Percentiles rank a stretch among this genome's conserved stretches.
phyloP scores from a whole-genome alignment of 768 basidiomycete species.

The Rhizopogon roseolus region DNA sequence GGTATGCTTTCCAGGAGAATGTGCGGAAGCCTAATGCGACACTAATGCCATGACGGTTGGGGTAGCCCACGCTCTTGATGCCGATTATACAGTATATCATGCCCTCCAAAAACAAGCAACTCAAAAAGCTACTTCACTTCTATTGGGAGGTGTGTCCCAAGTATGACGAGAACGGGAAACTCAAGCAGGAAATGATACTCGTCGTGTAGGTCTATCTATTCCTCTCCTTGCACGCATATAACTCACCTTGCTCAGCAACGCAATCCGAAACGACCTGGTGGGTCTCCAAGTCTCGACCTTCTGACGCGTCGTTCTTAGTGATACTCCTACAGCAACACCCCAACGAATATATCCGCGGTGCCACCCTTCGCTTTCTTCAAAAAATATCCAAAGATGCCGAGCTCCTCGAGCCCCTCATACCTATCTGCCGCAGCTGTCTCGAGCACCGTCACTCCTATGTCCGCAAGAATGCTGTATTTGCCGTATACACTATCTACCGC shows the following conservation, averaged over 20 bases:
- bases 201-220: slow-evolving; percentile 70
- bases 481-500: slow-evolving; percentile 90
- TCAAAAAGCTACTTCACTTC: slow-evolving; percentile 95
- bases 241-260: slow-evolving; percentile 55
- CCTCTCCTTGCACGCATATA: slow-evolving; percentile 6
- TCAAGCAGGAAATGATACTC: slow-evolving; percentile 99
- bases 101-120: slow-evolving; percentile 90
- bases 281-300: slow-evolving; percentile 22
- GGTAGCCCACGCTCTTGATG: slow-evolving; percentile 89
- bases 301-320: not conserved
- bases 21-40: not conserved
- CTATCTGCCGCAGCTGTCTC: slow-evolving; percentile 88
- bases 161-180: slow-evolving; percentile 92
- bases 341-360: slow-evolving; percentile 98
- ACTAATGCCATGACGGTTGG: slow-evolving; percentile 1
- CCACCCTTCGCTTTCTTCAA: slow-evolving; percentile 93
- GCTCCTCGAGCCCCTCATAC: slow-evolving; percentile 92
- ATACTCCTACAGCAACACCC: slow-evolving; percentile 79
- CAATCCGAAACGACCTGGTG: slow-evolving; percentile 95
- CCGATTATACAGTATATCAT: slow-evolving; percentile 97
- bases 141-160: slow-evolving; percentile 99
- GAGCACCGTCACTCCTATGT: slow-evolving; percentile 98
- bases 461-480: slow-evolving; percentile 97
- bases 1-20: slow-evolving; percentile 38
- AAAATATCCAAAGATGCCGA: slow-evolving; percentile 93